Conservation (phyloP, 768 basidiomycete species). For the Ramaria sp. region DNA sequence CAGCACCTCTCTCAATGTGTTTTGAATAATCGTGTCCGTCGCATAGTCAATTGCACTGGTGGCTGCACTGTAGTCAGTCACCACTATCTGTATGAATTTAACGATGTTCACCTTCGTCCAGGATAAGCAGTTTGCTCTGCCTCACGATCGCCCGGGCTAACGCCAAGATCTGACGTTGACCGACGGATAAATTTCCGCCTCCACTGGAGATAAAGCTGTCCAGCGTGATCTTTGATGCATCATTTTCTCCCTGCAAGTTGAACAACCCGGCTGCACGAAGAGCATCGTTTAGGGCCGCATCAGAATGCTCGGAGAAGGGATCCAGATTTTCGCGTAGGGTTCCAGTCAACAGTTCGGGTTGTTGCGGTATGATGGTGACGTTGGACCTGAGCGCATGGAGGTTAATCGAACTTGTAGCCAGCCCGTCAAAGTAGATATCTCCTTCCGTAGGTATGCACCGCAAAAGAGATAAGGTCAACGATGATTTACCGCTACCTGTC, state of each 20-base stretch:
- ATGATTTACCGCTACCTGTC: conserved; percentile 8
- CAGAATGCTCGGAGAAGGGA: conserved; percentile 38
- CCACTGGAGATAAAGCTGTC: conserved; percentile 13
- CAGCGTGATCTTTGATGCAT: conserved; percentile 14
- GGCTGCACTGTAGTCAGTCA: conserved; percentile 6
- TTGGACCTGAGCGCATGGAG: conserved; percentile 44
- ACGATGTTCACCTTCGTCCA: conserved; percentile 22
- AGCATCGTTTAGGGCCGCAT: conserved; percentile 29
- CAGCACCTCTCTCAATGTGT: too few relatives aligned
- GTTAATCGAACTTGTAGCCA: conserved; percentile 36
- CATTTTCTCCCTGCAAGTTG: conserved; percentile 12
- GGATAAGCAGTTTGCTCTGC: conserved; percentile 18
- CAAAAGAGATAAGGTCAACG: conserved; percentile 25
- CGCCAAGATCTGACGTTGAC: conserved; percentile 31
- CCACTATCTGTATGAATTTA: conserved; percentile 15
- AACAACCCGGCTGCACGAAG: conserved; percentile 29
- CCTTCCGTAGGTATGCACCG: conserved; percentile 29
- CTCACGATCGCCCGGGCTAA: conserved; percentile 26
- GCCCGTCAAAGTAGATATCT: conserved; percentile 31
- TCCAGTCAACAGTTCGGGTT: conserved; percentile 22
- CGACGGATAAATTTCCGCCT: conserved; percentile 14
- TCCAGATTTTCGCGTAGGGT: conserved; percentile 31
- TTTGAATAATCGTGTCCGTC: too few relatives aligned
- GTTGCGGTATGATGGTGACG: conserved; percentile 50
- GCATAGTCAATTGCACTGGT: too few relatives aligned